Evolutionary conservation across 208 protist species (phyloP).

Genomic region (Trypanosoma brucei): DNA sequence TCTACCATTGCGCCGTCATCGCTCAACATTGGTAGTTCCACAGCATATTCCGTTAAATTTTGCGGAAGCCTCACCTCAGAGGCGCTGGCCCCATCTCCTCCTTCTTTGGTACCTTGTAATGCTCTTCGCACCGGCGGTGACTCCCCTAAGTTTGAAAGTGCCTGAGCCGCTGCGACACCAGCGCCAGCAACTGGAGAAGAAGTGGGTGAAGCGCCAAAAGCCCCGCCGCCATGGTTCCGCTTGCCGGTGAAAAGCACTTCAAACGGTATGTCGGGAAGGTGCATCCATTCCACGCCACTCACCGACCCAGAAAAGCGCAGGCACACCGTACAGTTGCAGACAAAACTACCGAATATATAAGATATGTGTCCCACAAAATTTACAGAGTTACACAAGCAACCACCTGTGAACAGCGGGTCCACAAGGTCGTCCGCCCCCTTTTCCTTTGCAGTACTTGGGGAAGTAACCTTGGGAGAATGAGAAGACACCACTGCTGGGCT

Average conservation of each 20-base stretch:
- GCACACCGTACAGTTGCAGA: conserved; percentile 66
- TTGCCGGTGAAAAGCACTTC: conserved; percentile 11
- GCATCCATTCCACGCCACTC: conserved; percentile 72
- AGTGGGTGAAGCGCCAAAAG: neutral
- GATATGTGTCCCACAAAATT: conserved; percentile 37
- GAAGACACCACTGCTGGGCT: neutral
- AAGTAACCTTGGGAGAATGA: neutral
- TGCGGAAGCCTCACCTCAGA: neutral
- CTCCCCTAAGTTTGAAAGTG: neutral
- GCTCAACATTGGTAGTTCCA: conserved; percentile 9
- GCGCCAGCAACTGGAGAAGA: conserved; percentile 1
- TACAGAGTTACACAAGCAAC: conserved; percentile 53
- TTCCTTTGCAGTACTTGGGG: neutral
- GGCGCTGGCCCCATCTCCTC: neutral
- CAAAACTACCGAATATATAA: conserved; percentile 70
- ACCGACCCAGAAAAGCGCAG: conserved; percentile 32
- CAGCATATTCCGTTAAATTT: conserved; percentile 6
- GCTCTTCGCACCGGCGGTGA: conserved; percentile 2
- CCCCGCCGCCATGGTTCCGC: neutral
- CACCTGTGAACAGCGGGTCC: conserved; percentile 36
- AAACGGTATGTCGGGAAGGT: conserved; percentile 45
- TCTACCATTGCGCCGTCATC: neutral
- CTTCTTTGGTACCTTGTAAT: neutral
- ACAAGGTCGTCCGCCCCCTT: neutral
- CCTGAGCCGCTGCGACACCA: conserved; percentile 12